phyloP scores from a whole-genome alignment of 2,329 filamentous ascomycete genomes.

The Exophiala bonariae region DNA sequence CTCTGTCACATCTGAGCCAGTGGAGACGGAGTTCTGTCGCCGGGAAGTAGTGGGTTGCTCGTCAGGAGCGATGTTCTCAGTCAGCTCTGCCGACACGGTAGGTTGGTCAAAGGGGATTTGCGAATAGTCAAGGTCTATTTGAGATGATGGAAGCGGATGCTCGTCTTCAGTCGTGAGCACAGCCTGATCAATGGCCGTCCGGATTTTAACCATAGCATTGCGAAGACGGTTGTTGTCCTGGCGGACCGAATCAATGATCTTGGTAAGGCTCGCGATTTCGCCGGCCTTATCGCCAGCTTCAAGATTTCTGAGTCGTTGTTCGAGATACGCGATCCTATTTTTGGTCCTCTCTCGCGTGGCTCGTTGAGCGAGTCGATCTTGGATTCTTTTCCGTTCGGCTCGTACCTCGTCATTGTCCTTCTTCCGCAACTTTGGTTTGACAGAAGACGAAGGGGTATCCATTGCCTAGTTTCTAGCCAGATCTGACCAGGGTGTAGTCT shows the following conservation, averaged over 20 bases:
- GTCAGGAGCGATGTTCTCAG: neutral
- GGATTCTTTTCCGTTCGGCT: slow-evolving; percentile 18
- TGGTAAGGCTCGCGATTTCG: slow-evolving; percentile 16
- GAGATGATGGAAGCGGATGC: neutral
- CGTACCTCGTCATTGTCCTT: slow-evolving; percentile 12
- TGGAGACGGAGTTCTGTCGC: neutral
- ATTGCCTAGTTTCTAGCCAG: neutral
- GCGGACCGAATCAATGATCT: slow-evolving; percentile 15
- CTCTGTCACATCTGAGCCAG: slow-evolving; percentile 1
- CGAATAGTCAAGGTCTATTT: neutral
- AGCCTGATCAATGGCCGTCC: slow-evolving; percentile 15
- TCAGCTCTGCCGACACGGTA: too few species aligned
- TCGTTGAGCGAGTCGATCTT: slow-evolving; percentile 23
- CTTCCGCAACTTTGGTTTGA: slow-evolving; percentile 1
- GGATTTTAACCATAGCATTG: slow-evolving; percentile 18
- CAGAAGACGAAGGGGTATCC: neutral
- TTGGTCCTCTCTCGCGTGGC: slow-evolving; percentile 27
- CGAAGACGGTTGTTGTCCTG: slow-evolving; percentile 16
- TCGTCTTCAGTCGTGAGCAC: slow-evolving; percentile 9
- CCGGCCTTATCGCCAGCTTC: slow-evolving; percentile 15
- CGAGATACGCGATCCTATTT: slow-evolving; percentile 20
- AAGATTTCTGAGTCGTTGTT: slow-evolving; percentile 14
- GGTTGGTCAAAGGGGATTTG: neutral
- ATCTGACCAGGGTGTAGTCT: slow-evolving; percentile 36
- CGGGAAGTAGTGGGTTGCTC: neutral